Conservation (phyloP, 805 yeast genomes). For the Suhomyces sp. region DNA sequence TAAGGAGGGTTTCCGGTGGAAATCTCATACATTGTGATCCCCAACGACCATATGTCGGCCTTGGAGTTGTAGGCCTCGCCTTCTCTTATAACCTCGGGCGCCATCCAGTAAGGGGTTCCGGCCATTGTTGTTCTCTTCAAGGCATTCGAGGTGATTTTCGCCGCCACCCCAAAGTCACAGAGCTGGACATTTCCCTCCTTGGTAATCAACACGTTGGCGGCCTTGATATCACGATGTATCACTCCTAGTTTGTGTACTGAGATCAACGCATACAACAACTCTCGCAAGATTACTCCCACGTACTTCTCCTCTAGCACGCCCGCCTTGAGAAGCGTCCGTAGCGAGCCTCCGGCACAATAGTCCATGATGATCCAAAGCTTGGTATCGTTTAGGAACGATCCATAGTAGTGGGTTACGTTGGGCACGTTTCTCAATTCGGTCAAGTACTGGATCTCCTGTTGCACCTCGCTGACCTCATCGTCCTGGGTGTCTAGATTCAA, state of each 20-base stretch:
- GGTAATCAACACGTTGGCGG: slow-evolving; percentile 88
- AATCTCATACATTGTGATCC: slow-evolving; percentile 89
- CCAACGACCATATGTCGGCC: slow-evolving; percentile 97
- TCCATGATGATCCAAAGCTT: slow-evolving; percentile 97
- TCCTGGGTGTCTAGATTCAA: slow-evolving; percentile 87
- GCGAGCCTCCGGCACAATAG: slow-evolving; percentile 93
- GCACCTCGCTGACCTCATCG: slow-evolving; percentile 94
- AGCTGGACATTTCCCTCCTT: slow-evolving; percentile 87
- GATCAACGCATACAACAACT: slow-evolving; percentile 69
- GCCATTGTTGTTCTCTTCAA: slow-evolving; percentile 91
- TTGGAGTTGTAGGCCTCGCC: slow-evolving; percentile 83
- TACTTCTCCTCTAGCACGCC: slow-evolving; percentile 85
- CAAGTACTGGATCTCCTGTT: slow-evolving; percentile 84
- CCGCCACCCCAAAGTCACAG: slow-evolving; percentile 99
- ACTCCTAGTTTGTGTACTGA: slow-evolving; percentile 87
- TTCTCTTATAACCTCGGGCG: slow-evolving; percentile 95
- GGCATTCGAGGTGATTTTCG: slow-evolving; percentile 73
- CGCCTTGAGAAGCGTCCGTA: slow-evolving; percentile 78
- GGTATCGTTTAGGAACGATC: slow-evolving; percentile 83
- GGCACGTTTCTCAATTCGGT: slow-evolving; percentile 79
- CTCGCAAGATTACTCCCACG: slow-evolving; percentile 81
- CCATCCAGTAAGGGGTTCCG: slow-evolving; percentile 98
- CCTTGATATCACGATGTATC: slow-evolving; percentile 93
- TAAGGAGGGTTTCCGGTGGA: slow-evolving; percentile 98
- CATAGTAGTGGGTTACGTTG: slow-evolving; percentile 91